A percentile compares a stretch with the other conserved stretches of the same genome.
These are phyloP conservation scores for Fimicolochytrium jonesii DNA, from an alignment of 192 early-diverging fungal species.

Conservation along the genomic window DNA sequence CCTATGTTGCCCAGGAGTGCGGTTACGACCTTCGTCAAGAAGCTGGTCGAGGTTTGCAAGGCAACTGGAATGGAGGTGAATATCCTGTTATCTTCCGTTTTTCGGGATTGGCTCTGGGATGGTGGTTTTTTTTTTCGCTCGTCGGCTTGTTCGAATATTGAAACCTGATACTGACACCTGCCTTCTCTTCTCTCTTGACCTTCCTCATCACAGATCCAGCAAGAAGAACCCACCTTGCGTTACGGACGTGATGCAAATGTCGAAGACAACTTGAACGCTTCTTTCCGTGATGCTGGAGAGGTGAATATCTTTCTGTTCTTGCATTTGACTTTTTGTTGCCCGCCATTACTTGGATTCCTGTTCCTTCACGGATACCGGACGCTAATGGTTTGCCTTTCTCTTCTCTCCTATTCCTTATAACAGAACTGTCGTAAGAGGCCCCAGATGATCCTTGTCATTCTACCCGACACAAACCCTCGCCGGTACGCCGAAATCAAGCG, in stretches of 20 bases:
- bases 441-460: constrained; percentile 66
- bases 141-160: too few relatives aligned
- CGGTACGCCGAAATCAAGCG: constrained; percentile 83
- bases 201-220: too few relatives aligned
- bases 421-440: constrained; percentile 36
- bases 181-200: too few relatives aligned
- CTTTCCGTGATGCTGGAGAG: constrained; percentile 50
- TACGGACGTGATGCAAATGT: constrained; percentile 38
- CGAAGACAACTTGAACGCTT: constrained; percentile 47
- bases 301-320: not conserved
- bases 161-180: too few relatives aligned
- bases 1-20: constrained; percentile 22
- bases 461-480: constrained; percentile 42
- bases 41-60: constrained; percentile 51
- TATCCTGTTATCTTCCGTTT: too few relatives aligned
- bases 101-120: too few relatives aligned
- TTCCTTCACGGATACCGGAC: too few relatives aligned
- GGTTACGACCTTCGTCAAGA: constrained; percentile 56
- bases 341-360: too few relatives aligned
- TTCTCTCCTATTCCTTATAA: not conserved
- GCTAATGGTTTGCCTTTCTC: too few relatives aligned
- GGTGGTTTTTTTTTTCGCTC: too few relatives aligned
- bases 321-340: too few relatives aligned
- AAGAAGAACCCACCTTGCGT: constrained; percentile 5
- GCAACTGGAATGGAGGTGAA: constrained; percentile 54